phyloP scores from a whole-genome alignment of 2,329 filamentous ascomycete species.

The Colletotrichum sp. region DNA sequence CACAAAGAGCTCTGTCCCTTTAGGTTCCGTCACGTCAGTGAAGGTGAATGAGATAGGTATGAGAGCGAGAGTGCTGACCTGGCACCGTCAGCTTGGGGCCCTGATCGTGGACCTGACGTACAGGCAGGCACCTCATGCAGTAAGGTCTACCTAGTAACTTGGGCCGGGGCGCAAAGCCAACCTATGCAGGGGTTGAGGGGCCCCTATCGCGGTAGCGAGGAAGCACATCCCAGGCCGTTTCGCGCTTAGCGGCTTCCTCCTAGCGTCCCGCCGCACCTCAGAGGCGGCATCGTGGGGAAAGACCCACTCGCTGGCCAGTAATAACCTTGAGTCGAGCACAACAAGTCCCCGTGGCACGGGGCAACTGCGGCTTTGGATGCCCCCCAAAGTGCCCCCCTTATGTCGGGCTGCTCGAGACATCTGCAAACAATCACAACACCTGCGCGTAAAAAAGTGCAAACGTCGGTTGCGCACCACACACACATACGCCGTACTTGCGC shows the following conservation, averaged over 20 bases:
- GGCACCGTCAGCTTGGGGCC: not conserved
- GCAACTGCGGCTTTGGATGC: slow-evolving; percentile 12
- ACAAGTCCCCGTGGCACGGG: slow-evolving; percentile 10
- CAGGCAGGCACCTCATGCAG: not conserved
- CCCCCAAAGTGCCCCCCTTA: not conserved
- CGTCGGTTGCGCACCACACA: not conserved
- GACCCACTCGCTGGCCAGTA: not conserved
- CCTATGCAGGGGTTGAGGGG: not conserved
- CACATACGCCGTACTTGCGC: not conserved
- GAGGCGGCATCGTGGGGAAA: not conserved
- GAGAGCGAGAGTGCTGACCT: not conserved
- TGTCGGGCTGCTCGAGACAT: slow-evolving; percentile 10
- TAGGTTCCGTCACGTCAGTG: not conserved
- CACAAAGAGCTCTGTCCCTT: not conserved
- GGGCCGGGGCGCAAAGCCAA: not conserved
- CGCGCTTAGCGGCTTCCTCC: not conserved
- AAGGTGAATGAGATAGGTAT: not conserved
- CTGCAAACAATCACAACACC: slow-evolving; percentile 13
- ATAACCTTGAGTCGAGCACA: not conserved
- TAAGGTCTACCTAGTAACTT: not conserved
- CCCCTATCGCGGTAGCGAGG: not conserved
- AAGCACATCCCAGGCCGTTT: not conserved
- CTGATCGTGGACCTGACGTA: not conserved
- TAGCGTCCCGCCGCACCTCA: not conserved
- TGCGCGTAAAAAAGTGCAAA: not conserved